These are phyloP conservation scores for Flaveria ramosissima DNA, from an alignment of 129 eudicot species.

Conservation along the genomic window DNA sequence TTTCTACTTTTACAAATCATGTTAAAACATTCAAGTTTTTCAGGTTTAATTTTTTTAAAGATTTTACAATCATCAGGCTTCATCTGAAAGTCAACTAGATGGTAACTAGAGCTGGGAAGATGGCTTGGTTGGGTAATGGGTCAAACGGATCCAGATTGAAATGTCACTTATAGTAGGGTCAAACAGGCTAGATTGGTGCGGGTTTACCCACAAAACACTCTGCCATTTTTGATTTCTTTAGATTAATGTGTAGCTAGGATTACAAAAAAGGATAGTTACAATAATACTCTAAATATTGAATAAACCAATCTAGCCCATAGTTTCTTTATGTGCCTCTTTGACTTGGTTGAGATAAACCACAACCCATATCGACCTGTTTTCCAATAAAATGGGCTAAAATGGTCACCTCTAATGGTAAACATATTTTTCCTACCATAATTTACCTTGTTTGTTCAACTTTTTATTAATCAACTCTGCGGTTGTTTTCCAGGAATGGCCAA, in stretches of 20 bases:
- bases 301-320: not conserved
- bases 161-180: not conserved
- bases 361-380: not conserved
- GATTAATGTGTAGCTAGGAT: not conserved
- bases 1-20: not conserved
- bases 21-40: not conserved
- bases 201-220: too few species aligned
- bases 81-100: not conserved
- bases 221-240: too few species aligned
- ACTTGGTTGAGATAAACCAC: not conserved
- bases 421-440: conserved; percentile 3
- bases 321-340: not conserved
- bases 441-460: not conserved
- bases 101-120: not conserved
- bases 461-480: not conserved
- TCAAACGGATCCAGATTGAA: not conserved
- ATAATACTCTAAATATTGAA: not conserved
- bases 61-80: not conserved
- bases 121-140: not conserved
- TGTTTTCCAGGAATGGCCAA: conserved; percentile 18
- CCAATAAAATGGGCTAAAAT: not conserved
- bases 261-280: not conserved
- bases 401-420: not conserved
- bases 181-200: not conserved
- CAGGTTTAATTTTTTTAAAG: not conserved